Evolutionary conservation across 202 grass and related monocot species (phyloP), one percentile per base, ranked within the genome.

Genomic region (Carex arenaria): DNA sequence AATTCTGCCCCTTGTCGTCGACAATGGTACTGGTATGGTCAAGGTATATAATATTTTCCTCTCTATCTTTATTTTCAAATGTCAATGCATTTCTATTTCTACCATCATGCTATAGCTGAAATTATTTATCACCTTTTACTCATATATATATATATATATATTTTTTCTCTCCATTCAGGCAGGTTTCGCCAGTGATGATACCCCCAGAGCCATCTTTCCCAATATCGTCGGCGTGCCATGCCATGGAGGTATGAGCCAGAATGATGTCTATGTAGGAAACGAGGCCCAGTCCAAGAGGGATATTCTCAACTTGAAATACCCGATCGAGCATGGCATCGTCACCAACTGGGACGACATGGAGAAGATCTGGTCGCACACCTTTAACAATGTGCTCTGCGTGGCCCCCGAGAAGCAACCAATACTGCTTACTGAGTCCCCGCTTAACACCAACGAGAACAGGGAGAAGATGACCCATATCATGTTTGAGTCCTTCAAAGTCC

Each of bases 381-480:
- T 97, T 90, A 92, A 94, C 91, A 97, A 97, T 23, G 94, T 94
- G 92, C 94, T 97, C 47, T 88, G 94, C 73, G 92, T 97, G 4
- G 94, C 94, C 3, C 90, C 94, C 0, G 94, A 97, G 72, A 90
- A 97, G 85, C 94, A 97, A 67, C 94, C 94, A 0, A 89, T 94
- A 18, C 87, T 97, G 1, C 95, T 97, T 86, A 97, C 95, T 0
- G 95, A 97, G 87, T 92, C 92, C 13, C 95, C 95, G 0, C 89
- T 98, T 20, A 98, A 98, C 89, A 92, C 95, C 80, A 98, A 98
- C 89, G 91, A 90, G 59, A 98, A 98, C 30, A 85, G 95, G 61
- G 95, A 98, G 85, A 95, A 95, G 88, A 98, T 98, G 95, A 98
- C 95, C 18, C 95, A 98, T 86, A 98, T 98, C 90, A 98, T 98